These are phyloP conservation scores for Tolypocladium inflatum DNA, from an alignment of 2,329 filamentous ascomycete species.

Conservation along the genomic window DNA sequence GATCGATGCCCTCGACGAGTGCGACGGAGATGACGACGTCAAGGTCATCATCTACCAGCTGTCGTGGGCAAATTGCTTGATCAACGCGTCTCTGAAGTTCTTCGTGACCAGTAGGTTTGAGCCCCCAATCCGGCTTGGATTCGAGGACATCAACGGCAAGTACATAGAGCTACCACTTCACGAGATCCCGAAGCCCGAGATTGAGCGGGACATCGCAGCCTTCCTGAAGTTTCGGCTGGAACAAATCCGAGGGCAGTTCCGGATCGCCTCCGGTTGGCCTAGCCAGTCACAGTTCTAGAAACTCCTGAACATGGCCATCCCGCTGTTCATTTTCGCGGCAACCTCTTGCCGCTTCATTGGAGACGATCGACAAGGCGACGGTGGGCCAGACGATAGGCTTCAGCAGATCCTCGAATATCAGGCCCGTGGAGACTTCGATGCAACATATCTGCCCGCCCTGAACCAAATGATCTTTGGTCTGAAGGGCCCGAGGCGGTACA, in stretches of 20 bases:
- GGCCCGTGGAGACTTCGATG: slow-evolving; percentile 1
- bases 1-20: slow-evolving; percentile 22
- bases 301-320: slow-evolving; percentile 4
- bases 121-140: slow-evolving; percentile 20
- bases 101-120: slow-evolving; percentile 31
- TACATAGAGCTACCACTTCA: neutral
- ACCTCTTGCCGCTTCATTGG: slow-evolving; percentile 12
- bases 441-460: slow-evolving; percentile 11
- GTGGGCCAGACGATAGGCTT: slow-evolving; percentile 10
- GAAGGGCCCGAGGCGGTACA: neutral
- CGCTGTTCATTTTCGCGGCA: slow-evolving; percentile 11
- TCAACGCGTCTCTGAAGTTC: slow-evolving; percentile 14
- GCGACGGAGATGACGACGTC: slow-evolving; percentile 16
- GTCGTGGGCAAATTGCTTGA: neutral
- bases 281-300: neutral
- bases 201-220: slow-evolving; percentile 17
- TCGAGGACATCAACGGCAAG: slow-evolving; percentile 8
- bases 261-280: neutral
- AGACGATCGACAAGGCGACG: neutral
- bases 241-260: neutral
- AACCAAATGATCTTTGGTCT: slow-evolving; percentile 2
- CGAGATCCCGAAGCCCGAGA: neutral
- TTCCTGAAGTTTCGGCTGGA: neutral
- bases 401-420: slow-evolving; percentile 10
- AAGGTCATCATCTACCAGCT: slow-evolving; percentile 14